Base-by-base conservation (phyloP, 306 rosid genomes). In the Canavalia gladiata region DNA sequence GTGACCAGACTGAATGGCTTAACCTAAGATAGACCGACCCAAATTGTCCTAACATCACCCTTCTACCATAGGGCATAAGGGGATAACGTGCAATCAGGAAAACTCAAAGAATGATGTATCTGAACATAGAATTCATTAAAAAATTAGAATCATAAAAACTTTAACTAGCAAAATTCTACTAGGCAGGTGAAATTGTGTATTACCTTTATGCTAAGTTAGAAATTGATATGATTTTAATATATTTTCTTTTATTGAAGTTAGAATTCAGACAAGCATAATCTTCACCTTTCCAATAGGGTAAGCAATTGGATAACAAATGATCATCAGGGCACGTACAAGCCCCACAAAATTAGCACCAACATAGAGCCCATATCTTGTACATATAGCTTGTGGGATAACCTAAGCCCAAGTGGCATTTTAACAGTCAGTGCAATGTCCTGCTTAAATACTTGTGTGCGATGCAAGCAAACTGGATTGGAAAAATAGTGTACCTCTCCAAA, bases 311-410 rank as follows among this genome's bases (percentile, higher is more conserved):
- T 84, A 94, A 71, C 94, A 92, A 6, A 94, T 85, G 54, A 89
- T 68, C 98, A 94, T 94, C 76, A 94, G 74, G 62, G 89, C 64
- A 11, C 93, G 92, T 43, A 94, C 98, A 79, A 94, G 91, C 87
- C 97, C 88, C 31, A 94, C 86, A 57, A 94, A 94, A 73, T 82
- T 94, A 12, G 98, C 88, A 76, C 95, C 95, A 68, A 94, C 95
- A 30, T 88, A 77, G 8, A 94, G 92, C 18, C 97, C 94, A 56
- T 89, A 92, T 86, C 91, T 87, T 64, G 98, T 82, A 88, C 95
- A 94, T 81, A 94, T 87, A 70, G 98, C 97, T 90, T 94, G 98
- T 30, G 98, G 98, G 70, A 94, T 94, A 81, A 94, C 76, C 98
- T 90, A 87, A 35, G 45, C 75, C 79, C 86, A 85, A 54, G 46